Conservation (phyloP, 176 grass and related monocot genomes). For the Musa acuminata region DNA sequence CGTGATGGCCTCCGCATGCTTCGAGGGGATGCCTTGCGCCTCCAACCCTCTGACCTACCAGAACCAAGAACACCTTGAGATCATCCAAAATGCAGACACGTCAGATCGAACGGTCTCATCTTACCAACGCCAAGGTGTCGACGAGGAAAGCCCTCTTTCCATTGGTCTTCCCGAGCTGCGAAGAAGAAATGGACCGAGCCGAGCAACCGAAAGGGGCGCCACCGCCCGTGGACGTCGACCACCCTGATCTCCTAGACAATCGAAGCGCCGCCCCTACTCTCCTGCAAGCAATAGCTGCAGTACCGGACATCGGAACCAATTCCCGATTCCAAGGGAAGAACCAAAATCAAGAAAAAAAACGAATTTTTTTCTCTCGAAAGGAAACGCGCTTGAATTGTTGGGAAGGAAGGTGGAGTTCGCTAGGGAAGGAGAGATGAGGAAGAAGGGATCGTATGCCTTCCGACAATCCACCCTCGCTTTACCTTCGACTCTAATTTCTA, state of each 20-base stretch:
- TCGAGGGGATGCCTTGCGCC: conserved; percentile 74
- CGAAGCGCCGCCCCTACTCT: not conserved
- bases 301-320: not conserved
- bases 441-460: too few relatives aligned
- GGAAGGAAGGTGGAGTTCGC: too few relatives aligned
- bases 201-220: not conserved
- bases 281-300: not conserved
- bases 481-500: too few relatives aligned
- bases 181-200: not conserved
- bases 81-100: not conserved
- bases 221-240: not conserved
- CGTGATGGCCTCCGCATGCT: conserved; percentile 88
- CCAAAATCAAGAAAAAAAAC: too few relatives aligned
- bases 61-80: not conserved
- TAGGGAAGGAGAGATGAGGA: too few relatives aligned
- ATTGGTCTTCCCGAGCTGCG: conserved; percentile 82
- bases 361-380: too few relatives aligned
- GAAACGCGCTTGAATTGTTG: too few relatives aligned
- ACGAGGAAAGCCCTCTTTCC: conserved; percentile 73
- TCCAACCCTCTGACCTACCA: conserved; percentile 76
- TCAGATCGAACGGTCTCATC: not conserved
- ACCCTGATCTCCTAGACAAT: not conserved
- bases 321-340: too few relatives aligned
- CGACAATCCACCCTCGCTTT: too few relatives aligned
- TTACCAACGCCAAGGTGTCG: conserved; percentile 83